Evolutionary conservation across 257 asterid genomes (phyloP).

Genomic region (Penstemon davidsonii): DNA sequence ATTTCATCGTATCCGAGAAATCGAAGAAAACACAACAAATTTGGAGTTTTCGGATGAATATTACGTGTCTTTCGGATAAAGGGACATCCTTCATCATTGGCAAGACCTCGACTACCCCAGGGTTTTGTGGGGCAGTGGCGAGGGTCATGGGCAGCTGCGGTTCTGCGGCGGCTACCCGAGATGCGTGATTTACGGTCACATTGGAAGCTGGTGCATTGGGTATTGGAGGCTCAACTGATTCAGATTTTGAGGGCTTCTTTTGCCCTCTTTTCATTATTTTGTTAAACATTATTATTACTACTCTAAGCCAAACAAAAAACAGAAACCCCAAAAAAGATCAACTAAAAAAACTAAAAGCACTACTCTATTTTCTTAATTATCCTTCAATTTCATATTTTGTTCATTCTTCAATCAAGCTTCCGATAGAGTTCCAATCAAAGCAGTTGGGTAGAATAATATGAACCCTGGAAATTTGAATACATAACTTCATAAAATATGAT

Average conservation of each 20-base stretch:
- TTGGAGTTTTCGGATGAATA: conserved; percentile 71
- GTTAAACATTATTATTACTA: conserved; percentile 46
- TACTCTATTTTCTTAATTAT: conserved; percentile 27
- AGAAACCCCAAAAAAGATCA: conserved; percentile 13
- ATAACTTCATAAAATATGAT: conserved; percentile 9
- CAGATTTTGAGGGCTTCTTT: conserved; percentile 52
- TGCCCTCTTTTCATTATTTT: conserved; percentile 69
- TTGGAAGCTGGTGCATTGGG: conserved; percentile 37
- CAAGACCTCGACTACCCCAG: conserved; percentile 64
- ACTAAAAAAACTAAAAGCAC: conserved; percentile 20
- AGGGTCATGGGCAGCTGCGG: conserved; percentile 45
- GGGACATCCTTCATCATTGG: conserved; percentile 79
- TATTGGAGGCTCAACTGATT: conserved; percentile 51
- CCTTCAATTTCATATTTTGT: conserved; percentile 21
- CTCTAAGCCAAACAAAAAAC: conserved; percentile 15
- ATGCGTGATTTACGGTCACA: conserved; percentile 52
- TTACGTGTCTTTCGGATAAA: conserved; percentile 60
- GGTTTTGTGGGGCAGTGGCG: conserved; percentile 50
- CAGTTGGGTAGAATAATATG: conserved; percentile 12
- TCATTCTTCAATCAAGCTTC: conserved; percentile 27
- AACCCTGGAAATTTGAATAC: conserved; percentile 27
- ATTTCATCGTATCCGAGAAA: conserved; percentile 60
- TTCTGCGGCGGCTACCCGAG: conserved; percentile 41
- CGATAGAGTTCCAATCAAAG: conserved; percentile 30
- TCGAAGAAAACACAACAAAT: conserved; percentile 67